These are phyloP conservation scores for Colletotrichum agaves DNA, from an alignment of 2,329 filamentous ascomycete species.

Conservation along the genomic window DNA sequence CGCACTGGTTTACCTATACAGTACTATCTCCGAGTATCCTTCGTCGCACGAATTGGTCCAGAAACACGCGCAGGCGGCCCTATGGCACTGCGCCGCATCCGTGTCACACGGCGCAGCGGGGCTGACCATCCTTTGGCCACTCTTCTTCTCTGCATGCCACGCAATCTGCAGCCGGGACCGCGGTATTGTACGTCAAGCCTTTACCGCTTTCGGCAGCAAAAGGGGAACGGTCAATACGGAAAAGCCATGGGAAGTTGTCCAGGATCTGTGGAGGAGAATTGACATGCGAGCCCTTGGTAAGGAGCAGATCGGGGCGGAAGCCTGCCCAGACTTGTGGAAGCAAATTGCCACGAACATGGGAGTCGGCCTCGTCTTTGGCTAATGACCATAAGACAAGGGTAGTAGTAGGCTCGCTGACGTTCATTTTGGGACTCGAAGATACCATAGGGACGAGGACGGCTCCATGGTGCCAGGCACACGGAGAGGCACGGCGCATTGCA, in stretches of 20 bases:
- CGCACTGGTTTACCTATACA: conserved; percentile 32
- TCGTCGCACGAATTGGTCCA: conserved; percentile 34
- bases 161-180: conserved; percentile 36
- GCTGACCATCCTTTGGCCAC: conserved; percentile 33
- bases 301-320: conserved; percentile 24
- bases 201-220: conserved; percentile 30
- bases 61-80: conserved; percentile 34
- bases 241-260: conserved; percentile 35
- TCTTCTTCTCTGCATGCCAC: conserved; percentile 36
- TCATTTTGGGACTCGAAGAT: not conserved
- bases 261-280: conserved; percentile 35
- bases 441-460: not conserved
- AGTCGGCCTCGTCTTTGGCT: conserved; percentile 36
- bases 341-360: conserved; percentile 35
- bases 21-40: conserved; percentile 29
- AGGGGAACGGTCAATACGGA: conserved; percentile 35
- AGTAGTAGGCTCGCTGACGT: not conserved
- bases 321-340: conserved; percentile 32
- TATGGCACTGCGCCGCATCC: conserved; percentile 37
- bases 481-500: conserved; percentile 4
- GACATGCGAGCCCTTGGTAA: conserved; percentile 36
- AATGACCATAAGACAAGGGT: not conserved
- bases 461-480: not conserved
- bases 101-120: conserved; percentile 34
- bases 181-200: conserved; percentile 37